Evolutionary conservation across 208 protist species (phyloP), one percentile per base, ranked within the genome.

Genomic region (Crithidia thermophila): DNA sequence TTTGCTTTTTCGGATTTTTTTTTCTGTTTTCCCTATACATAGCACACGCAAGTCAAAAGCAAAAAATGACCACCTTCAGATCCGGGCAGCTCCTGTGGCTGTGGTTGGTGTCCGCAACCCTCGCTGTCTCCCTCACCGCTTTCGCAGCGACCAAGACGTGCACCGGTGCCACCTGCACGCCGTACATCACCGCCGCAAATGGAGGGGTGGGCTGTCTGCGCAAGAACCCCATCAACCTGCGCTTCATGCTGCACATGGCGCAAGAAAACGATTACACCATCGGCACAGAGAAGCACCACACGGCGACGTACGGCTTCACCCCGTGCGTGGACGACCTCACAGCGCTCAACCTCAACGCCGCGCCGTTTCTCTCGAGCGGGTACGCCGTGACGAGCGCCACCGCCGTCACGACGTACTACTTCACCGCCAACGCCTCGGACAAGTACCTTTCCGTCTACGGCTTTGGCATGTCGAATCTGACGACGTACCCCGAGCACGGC

Each of bases 401-500:
- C 3, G 7, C 55, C 25, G 23, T 18, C 11, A 30, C 57, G 28
- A 39, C 34, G 18, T 53, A 66, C 46, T 43, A 61, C 39, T 52
- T 80, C 23, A 76, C 82, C 11, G 27, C 36, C 21, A 58, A 68
- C 43, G 21, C 57, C 13, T 58, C 37, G 6, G 47, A 66, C 31
- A 71, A 77, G 31, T 94, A 92, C 57, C 69, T 96, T 13, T 90
- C 81, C 43, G 82, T 85, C 30, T 94, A 81, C 64, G 91, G 91
- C 36, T 96, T 96, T 67, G 91, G 91, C 13, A 72, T 74, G 59
- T 82, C 79, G 14, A 82, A 91, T 62, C 76, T 57, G 57, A 75
- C 74, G 20, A 4, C 34, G 11, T 59, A 67, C 60, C 85, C 85
- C 1, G 13, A 91, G 42, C 64, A 20, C 8, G 58, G 46, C 25